Evolutionary conservation across 2,329 filamentous ascomycete species (phyloP).

Genomic region (Capronia epimyces): DNA sequence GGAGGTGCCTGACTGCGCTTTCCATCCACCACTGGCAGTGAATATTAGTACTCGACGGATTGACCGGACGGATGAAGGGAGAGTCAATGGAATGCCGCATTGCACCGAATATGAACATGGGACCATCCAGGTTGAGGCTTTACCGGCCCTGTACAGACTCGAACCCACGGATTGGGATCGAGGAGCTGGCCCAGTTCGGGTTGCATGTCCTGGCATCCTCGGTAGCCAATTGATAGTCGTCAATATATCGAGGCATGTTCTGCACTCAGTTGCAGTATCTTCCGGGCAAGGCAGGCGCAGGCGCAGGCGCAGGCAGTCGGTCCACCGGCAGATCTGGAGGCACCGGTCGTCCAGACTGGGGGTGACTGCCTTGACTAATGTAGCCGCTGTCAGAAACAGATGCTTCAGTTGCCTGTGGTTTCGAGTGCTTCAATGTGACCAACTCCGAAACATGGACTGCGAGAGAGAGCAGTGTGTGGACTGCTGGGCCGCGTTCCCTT

Average conservation of each 20-base stretch:
- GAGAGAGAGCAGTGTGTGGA: neutral
- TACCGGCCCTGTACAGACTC: neutral
- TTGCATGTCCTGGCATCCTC: neutral
- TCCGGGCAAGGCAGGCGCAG: neutral
- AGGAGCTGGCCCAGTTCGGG: conserved; percentile 10
- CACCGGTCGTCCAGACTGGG: neutral
- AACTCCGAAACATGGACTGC: neutral
- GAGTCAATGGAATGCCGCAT: neutral
- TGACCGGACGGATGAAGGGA: neutral
- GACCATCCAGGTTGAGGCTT: neutral
- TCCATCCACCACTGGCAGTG: neutral
- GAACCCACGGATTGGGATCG: conserved; percentile 4
- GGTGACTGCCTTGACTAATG: conserved; percentile 15
- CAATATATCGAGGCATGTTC: conserved; percentile 8
- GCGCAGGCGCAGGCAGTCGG: neutral
- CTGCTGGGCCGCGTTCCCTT: neutral
- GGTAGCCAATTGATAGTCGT: conserved; percentile 20
- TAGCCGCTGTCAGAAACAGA: conserved; percentile 19
- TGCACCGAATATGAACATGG: neutral
- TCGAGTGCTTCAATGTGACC: no score
- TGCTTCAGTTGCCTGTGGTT: neutral
- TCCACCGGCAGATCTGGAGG: neutral
- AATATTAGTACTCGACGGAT: no score
- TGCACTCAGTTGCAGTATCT: neutral
- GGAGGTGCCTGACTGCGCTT: neutral